These are phyloP conservation scores for Colletotrichum limetticola DNA, from an alignment of 2,329 filamentous ascomycete species.

Conservation along the genomic window DNA sequence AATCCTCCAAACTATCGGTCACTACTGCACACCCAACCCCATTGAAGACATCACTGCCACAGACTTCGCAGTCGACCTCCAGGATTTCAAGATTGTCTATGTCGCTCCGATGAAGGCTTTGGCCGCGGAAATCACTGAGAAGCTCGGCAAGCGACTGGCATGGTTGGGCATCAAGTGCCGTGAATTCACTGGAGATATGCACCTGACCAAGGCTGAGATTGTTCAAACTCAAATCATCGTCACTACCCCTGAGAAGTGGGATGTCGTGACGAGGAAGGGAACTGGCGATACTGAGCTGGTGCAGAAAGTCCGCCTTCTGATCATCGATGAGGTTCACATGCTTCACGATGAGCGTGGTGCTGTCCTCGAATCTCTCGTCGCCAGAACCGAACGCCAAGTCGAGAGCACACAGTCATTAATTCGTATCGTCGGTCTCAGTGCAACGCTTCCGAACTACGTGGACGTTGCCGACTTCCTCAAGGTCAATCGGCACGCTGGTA, in stretches of 20 bases:
- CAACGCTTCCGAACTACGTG: slow-evolving; percentile 94
- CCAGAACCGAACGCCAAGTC: slow-evolving; percentile 93
- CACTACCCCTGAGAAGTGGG: slow-evolving; percentile 99
- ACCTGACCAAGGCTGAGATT: slow-evolving; percentile 96
- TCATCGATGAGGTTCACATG: slow-evolving; percentile 99
- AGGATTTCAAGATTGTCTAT: slow-evolving; percentile 98
- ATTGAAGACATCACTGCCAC: slow-evolving; percentile 77
- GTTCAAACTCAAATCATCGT: slow-evolving; percentile 97
- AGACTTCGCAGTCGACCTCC: slow-evolving; percentile 83
- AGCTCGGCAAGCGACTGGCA: slow-evolving; percentile 88
- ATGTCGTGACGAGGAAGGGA: slow-evolving; percentile 96
- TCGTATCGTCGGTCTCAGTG: slow-evolving; percentile 93
- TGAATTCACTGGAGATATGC: slow-evolving; percentile 98
- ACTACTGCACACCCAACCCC: slow-evolving; percentile 85
- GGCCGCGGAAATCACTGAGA: slow-evolving; percentile 95
- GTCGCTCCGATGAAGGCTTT: slow-evolving; percentile 99
- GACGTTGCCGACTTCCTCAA: slow-evolving; percentile 98
- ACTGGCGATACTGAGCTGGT: slow-evolving; percentile 98
- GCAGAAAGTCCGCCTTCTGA: slow-evolving; percentile 94
- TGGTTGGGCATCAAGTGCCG: slow-evolving; percentile 95
- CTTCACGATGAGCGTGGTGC: slow-evolving; percentile 97
- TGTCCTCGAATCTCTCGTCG: slow-evolving; percentile 94
- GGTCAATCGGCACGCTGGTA: slow-evolving; percentile 89
- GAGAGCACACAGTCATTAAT: slow-evolving; percentile 98
- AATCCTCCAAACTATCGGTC: slow-evolving; percentile 88